A percentile compares a stretch with the other conserved stretches of the same genome.
phyloP scores from a whole-genome alignment of 2,329 filamentous ascomycete genomes.

The Xylaria polymorpha region DNA sequence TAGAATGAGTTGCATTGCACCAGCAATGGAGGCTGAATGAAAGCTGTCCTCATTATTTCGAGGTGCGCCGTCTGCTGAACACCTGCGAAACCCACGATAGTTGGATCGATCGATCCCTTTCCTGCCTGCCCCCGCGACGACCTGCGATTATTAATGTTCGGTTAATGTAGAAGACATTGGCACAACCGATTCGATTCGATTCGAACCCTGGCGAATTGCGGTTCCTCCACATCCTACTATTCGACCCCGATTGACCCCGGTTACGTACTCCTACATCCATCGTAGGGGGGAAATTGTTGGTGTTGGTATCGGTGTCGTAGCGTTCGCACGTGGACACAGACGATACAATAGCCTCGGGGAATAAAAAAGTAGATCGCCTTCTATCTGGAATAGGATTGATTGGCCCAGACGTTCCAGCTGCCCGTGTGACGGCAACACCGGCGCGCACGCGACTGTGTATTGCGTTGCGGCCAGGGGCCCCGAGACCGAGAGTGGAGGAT shows the following conservation, averaged over 20 bases:
- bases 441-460: slow-evolving; percentile 12
- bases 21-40: slow-evolving; percentile 30
- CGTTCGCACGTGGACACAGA: background rate
- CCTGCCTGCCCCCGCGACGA: background rate
- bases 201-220: background rate
- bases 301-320: background rate
- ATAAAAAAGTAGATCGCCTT: background rate
- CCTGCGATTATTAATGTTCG: background rate
- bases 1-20: slow-evolving; percentile 13
- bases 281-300: background rate
- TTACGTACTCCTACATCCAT: slow-evolving; percentile 1
- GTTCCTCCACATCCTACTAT: slow-evolving; percentile 2
- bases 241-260: slow-evolving; percentile 1
- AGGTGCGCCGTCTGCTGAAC: background rate
- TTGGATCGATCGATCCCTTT: background rate
- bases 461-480: slow-evolving; percentile 20
- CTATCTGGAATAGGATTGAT: background rate
- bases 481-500: slow-evolving; percentile 9
- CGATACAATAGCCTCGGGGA: too few relatives aligned
- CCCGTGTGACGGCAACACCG: slow-evolving; percentile 14
- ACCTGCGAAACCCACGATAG: background rate
- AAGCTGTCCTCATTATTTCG: slow-evolving; percentile 41
- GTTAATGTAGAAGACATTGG: background rate
- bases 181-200: background rate
- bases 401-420: background rate